Evolutionary conservation across 257 asterid species (phyloP).

Genomic region (Coffea canephora): DNA sequence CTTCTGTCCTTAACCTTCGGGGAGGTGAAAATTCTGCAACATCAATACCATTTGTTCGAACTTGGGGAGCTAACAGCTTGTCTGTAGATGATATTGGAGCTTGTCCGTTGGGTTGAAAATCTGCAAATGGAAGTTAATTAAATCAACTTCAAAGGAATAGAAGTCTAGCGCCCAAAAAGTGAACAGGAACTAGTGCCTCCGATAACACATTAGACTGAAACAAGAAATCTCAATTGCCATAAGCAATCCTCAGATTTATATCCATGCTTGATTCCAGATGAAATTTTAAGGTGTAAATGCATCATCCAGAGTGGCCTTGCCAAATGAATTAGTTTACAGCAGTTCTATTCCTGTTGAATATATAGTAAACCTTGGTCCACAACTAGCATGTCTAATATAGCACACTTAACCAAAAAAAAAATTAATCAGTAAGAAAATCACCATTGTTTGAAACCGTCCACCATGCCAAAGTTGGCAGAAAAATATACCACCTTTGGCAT

Average conservation of each 20-base stretch:
- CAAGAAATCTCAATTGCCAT: neutral
- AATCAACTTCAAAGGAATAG: too few species aligned
- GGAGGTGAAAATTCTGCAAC: constrained; percentile 52
- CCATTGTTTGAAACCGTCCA: constrained; percentile 29
- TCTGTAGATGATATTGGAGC: constrained; percentile 67
- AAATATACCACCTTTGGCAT: constrained; percentile 32
- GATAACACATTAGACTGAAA: too few species aligned
- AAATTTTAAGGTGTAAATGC: too few species aligned
- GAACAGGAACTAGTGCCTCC: too few species aligned
- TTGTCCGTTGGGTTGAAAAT: constrained; percentile 63
- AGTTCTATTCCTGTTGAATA: neutral
- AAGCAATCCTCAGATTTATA: too few species aligned
- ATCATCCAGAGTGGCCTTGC: too few species aligned
- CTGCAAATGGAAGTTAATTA: constrained; percentile 24
- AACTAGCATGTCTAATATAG: neutral
- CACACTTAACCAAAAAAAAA: too few species aligned
- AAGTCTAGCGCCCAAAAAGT: too few species aligned
- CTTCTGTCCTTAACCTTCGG: constrained; percentile 52
- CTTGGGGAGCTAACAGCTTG: constrained; percentile 41
- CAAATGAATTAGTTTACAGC: neutral
- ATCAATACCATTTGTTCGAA: constrained; percentile 43
- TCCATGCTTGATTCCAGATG: too few species aligned
- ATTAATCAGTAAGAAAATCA: neutral
- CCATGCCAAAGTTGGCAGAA: constrained; percentile 35
- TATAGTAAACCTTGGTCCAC: neutral